Percentiles rank a stretch among this genome's conserved stretches.
Conservation (phyloP, 73 alveolate species). For the Symbiodinium pilosum region DNA sequence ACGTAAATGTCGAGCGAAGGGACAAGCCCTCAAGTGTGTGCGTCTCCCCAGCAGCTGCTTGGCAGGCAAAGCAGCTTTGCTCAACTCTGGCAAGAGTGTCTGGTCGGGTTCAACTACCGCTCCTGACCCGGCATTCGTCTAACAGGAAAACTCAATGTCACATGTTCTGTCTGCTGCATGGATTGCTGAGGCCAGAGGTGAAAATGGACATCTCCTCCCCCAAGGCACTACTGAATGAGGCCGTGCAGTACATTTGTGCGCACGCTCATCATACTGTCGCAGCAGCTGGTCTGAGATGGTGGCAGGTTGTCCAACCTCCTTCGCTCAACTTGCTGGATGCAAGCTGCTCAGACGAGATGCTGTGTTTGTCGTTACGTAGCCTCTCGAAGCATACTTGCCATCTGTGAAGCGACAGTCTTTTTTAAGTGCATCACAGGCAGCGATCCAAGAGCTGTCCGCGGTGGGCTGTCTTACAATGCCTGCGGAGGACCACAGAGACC, state of each 20-base stretch:
- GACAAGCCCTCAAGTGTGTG: no score
- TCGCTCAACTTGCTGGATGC: conserved; percentile 37
- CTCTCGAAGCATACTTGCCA: no score
- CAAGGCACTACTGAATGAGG: conserved; percentile 70
- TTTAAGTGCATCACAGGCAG: conserved; percentile 1
- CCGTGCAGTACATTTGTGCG: not conserved
- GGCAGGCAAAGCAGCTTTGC: conserved; percentile 87
- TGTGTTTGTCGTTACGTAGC: no score
- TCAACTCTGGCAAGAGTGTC: conserved; percentile 19
- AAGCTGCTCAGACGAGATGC: not conserved
- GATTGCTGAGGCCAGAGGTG: conserved; percentile 19
- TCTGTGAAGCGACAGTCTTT: not conserved
- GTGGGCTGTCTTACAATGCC: conserved; percentile 69
- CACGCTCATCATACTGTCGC: no score
- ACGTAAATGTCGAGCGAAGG: no score
- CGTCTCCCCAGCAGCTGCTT: not conserved
- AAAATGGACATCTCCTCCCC: conserved; percentile 77
- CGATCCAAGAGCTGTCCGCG: conserved; percentile 43
- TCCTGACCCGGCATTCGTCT: not conserved
- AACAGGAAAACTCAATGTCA: not conserved
- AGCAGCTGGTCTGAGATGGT: no score
- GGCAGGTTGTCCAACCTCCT: conserved; percentile 79
- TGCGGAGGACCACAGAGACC: not conserved
- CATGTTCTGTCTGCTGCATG: not conserved
- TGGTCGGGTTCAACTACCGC: conserved; percentile 57